Percentiles rank a stretch among this genome's conserved stretches.
These are phyloP conservation scores for Starmerella kuoi DNA, from an alignment of 805 yeast species.

Conservation along the genomic window DNA sequence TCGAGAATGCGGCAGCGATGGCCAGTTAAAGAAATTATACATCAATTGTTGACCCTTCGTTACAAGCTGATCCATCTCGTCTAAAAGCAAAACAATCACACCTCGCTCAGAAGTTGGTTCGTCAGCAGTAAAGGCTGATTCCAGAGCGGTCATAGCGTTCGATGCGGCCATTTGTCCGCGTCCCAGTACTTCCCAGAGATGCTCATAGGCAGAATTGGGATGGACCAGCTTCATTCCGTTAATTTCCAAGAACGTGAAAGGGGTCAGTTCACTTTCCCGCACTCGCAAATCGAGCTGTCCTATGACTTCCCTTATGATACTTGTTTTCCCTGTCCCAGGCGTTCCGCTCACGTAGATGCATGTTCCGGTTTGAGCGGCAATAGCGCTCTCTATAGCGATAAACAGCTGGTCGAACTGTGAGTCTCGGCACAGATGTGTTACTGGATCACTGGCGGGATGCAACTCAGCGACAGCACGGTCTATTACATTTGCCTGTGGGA, in stretches of 20 bases:
- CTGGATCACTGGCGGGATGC: constrained; percentile 26
- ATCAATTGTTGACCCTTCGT: constrained; percentile 66
- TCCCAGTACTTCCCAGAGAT: constrained; percentile 60
- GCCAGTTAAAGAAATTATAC: constrained; percentile 98
- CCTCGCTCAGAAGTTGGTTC: constrained; percentile 22
- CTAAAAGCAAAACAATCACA: constrained; percentile 71
- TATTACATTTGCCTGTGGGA: neutral
- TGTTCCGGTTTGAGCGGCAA: constrained; percentile 59
- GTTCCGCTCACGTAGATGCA: constrained; percentile 90
- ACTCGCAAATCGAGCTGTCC: constrained; percentile 42
- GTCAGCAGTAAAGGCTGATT: constrained; percentile 45
- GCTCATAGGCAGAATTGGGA: constrained; percentile 72
- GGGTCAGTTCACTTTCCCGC: constrained; percentile 32
- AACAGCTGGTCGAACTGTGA: constrained; percentile 64
- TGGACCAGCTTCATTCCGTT: constrained; percentile 78
- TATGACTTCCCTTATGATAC: constrained; percentile 79
- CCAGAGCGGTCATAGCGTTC: constrained; percentile 56
- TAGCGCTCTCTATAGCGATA: constrained; percentile 55
- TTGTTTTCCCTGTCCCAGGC: constrained; percentile 96
- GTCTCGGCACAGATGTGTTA: constrained; percentile 72
- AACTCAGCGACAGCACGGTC: constrained; percentile 9
- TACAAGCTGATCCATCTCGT: constrained; percentile 87
- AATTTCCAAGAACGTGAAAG: constrained; percentile 69
- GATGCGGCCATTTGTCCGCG: constrained; percentile 47
- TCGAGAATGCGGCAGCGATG: constrained; percentile 66